phyloP scores from a whole-genome alignment of 805 yeast genomes.

The Saccharomycopsis selenospora region DNA sequence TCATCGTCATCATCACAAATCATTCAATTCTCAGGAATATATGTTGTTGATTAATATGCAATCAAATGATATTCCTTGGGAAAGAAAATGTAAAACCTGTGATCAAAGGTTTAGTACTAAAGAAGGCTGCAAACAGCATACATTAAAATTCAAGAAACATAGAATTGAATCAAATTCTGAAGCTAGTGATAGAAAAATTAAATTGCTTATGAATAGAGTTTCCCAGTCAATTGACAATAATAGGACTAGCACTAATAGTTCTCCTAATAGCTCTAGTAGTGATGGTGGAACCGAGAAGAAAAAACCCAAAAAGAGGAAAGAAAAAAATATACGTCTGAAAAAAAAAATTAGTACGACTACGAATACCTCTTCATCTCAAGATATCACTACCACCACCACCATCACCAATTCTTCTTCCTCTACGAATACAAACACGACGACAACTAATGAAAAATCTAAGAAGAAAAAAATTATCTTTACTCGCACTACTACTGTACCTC shows the following conservation, averaged over 20 bases:
- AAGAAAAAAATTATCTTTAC: slow-evolving; percentile 14
- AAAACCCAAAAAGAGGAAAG: neutral
- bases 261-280: neutral
- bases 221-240: slow-evolving; percentile 2
- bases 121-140: slow-evolving; percentile 5
- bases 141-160: slow-evolving; percentile 3
- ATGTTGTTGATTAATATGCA: slow-evolving; percentile 11
- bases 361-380: neutral
- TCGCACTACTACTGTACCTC: slow-evolving; percentile 10
- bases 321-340: neutral
- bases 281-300: neutral
- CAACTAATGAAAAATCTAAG: neutral
- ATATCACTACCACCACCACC: neutral
- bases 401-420: neutral
- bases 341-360: neutral
- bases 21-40: no score
- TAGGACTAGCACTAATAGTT: neutral
- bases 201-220: slow-evolving; percentile 4
- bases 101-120: slow-evolving; percentile 6
- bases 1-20: no score
- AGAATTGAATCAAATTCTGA: slow-evolving; percentile 11
- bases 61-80: slow-evolving; percentile 10
- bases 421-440: neutral
- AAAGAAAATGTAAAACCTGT: slow-evolving; percentile 18
- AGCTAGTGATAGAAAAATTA: slow-evolving; percentile 15